Conservation (phyloP, 306 rosid genomes). For the Chamaecrista fasciculata region DNA sequence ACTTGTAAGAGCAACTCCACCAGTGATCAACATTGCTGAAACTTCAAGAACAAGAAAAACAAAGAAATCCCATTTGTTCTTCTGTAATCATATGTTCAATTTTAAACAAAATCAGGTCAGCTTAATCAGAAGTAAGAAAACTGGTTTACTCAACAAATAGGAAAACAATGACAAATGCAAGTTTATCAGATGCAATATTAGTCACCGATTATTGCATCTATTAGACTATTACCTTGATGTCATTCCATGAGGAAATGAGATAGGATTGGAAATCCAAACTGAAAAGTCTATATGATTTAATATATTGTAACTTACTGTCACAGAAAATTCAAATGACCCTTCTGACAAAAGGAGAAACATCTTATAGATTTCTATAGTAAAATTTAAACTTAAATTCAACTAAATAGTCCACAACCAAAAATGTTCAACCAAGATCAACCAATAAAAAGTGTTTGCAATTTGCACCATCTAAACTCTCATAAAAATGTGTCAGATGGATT, state of each 20-base stretch:
- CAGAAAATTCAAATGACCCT: not conserved
- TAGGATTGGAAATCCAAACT: slow-evolving; percentile 12
- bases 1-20: slow-evolving; percentile 79
- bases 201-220: not conserved
- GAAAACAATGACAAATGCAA: slow-evolving; percentile 1
- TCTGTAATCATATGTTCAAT: slow-evolving; percentile 55
- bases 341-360: not conserved
- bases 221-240: slow-evolving; percentile 5
- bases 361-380: not conserved
- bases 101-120: slow-evolving; percentile 7
- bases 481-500: not conserved
- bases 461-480: not conserved
- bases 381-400: not conserved
- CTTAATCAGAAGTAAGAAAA: slow-evolving; percentile 17
- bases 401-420: slow-evolving; percentile 9
- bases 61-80: slow-evolving; percentile 94
- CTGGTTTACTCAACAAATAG: slow-evolving; percentile 1
- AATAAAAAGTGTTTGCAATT: not conserved
- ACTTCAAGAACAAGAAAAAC: slow-evolving; percentile 81
- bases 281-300: not conserved
- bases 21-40: slow-evolving; percentile 85
- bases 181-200: not conserved
- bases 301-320: not conserved
- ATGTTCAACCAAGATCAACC: not conserved
- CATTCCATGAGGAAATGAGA: slow-evolving; percentile 18